Evolutionary conservation across 1,284 basidiomycete genomes (phyloP).

Genomic region (Rhodotorula mucilaginosa): DNA sequence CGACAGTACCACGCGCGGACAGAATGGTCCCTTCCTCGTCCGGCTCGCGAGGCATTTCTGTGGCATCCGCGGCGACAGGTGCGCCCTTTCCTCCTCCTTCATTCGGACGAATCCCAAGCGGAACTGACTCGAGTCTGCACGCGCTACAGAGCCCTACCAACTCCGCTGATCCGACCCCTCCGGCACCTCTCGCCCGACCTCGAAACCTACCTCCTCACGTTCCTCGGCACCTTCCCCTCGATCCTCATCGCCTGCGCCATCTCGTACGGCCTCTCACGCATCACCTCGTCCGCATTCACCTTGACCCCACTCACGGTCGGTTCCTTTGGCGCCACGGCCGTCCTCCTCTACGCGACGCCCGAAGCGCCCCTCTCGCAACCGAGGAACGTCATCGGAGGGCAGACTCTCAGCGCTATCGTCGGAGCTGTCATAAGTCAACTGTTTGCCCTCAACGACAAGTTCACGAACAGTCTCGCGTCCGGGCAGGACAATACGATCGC

Average conservation of each 20-base stretch:
- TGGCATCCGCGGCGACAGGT: conserved; percentile 11
- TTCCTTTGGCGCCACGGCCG: conserved; percentile 33
- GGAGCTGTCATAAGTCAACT: conserved; percentile 30
- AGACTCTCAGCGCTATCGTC: conserved; percentile 23
- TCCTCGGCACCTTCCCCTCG: conserved; percentile 29
- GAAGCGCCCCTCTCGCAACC: conserved; percentile 33
- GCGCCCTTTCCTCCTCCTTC: neutral
- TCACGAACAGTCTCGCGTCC: neutral
- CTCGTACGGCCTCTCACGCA: conserved; percentile 16
- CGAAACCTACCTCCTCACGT: conserved; percentile 23
- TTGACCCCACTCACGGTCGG: conserved; percentile 28
- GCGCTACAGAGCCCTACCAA: neutral
- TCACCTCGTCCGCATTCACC: conserved; percentile 2
- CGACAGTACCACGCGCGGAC: neutral
- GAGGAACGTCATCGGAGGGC: conserved; percentile 25
- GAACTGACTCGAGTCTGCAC: neutral
- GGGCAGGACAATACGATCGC: conserved; percentile 16
- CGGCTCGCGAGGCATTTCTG: conserved; percentile 13
- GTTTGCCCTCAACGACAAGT: conserved; percentile 20
- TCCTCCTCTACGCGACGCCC: conserved; percentile 33
- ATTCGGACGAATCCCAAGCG: too few relatives aligned
- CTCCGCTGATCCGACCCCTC: conserved; percentile 15
- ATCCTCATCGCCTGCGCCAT: conserved; percentile 34
- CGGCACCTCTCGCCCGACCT: conserved; percentile 6
- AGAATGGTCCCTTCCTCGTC: neutral